Base-by-base conservation (phyloP, 176 grass and related monocot genomes). In the Saccharum officinarum region DNA sequence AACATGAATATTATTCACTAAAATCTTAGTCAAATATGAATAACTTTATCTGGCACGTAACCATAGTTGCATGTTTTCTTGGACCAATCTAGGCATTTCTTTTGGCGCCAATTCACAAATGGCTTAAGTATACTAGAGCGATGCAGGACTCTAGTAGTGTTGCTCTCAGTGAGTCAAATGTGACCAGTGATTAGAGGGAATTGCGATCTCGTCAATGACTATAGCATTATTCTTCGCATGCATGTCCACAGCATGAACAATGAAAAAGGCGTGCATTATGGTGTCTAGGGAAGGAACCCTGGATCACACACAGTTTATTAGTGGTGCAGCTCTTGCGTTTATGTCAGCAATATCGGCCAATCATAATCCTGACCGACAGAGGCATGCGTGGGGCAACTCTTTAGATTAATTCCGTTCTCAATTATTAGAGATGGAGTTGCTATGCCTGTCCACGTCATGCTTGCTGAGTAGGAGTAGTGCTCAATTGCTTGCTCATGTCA, bases 281-380 rank as follows among this genome's bases (percentile, higher is more conserved):
- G 17, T 55, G 50, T 55, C 18, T 59, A 10, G 9, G 54, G n/a
- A 59, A 59, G 54, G 20, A n/a, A n/a, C 54, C n/a, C 54, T 6
- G 15, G 47, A 59, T 59, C 59, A 26, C 59, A 26, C 59, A 26
- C 12, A 25, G n/a, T 5, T 23, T 10, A 59, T 23, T 23, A 59
- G 54, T 59, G 54, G 54, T 59, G 54, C 30, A 28, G 28, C 65
- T 45, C 20, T 45, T 71, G 65, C 66, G 52, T 18, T 15, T 54
- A 54, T 47, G 62, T 78, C 67, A 73, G 25, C 73, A 45, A 60
- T 30, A 16, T 59, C 34, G 14, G 60, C 13, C 66, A 71, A 83
- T 64, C 67, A 83, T 44, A 16, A 9, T 6, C 31, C 40, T 70
- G 28, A 22, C 3, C 36, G 81, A 65, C 34, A 25, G 44, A 41